Percentiles rank a stretch among this genome's conserved stretches.
Evolutionary conservation across 306 rosid species (phyloP).

Genomic region (Cucumis sativus): Cucumber_9930_V3 NC_026657.2:38946001-38946500

Average conservation of each 20-base stretch:
- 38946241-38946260: background rate
- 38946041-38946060: slow-evolving; percentile 98
- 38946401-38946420: background rate
- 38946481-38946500: slow-evolving; percentile 67
- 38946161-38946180: slow-evolving; percentile 12
- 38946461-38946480: slow-evolving; percentile 93
- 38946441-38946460: slow-evolving; percentile 49
- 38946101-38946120: slow-evolving; percentile 67
- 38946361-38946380: slow-evolving; percentile 57
- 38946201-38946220: no score
- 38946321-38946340: slow-evolving; percentile 48
- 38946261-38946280: slow-evolving; percentile 36
- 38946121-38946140: slow-evolving; percentile 63
- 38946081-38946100: slow-evolving; percentile 94
- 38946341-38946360: slow-evolving; percentile 40
- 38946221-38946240: no score
- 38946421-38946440: slow-evolving; percentile 11
- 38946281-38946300: slow-evolving; percentile 45
- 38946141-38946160: background rate
- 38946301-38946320: slow-evolving; percentile 74
- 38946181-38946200: background rate
- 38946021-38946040: slow-evolving; percentile 82
- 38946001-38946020: slow-evolving; percentile 21
- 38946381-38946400: slow-evolving; percentile 15
- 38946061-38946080: slow-evolving; percentile 81